A percentile compares a stretch with the other conserved stretches of the same genome.
These are phyloP conservation scores for Marchantia polymorpha DNA, from an alignment of 225 moss, liverwort and hornwort genomes.

Conservation along the genomic window DNA sequence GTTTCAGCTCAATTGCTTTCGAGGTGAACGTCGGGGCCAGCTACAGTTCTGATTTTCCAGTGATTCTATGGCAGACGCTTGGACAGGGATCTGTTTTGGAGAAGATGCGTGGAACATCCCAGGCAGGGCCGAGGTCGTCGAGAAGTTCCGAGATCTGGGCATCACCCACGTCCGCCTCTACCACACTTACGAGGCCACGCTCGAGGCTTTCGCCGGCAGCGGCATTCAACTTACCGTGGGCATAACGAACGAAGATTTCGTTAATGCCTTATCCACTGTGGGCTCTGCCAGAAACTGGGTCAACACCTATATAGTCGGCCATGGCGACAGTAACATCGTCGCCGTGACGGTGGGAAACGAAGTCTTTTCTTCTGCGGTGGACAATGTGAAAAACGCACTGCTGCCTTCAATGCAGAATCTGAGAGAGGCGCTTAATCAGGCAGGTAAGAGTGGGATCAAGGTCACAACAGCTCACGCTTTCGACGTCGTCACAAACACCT, in stretches of 20 bases:
- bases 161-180: no score
- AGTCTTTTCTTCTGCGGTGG: not conserved
- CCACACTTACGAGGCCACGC: no score
- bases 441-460: slow-evolving; percentile 21
- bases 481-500: slow-evolving; percentile 16
- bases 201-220: slow-evolving; percentile 1
- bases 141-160: no score
- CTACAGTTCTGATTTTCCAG: no score
- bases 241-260: not conserved
- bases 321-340: slow-evolving; percentile 22
- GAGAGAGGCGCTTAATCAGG: slow-evolving; percentile 24
- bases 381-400: slow-evolving; percentile 18
- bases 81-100: no score
- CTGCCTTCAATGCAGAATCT: slow-evolving; percentile 46
- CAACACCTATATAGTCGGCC: slow-evolving; percentile 4
- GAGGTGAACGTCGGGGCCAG: no score
- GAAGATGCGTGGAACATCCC: no score
- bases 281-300: slow-evolving; percentile 24
- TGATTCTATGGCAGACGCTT: no score
- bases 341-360: slow-evolving; percentile 33
- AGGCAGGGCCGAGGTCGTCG: no score
- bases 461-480: slow-evolving; percentile 22
- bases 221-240: slow-evolving; percentile 1
- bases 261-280: not conserved
- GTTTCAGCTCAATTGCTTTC: no score